phyloP scores from a whole-genome alignment of 495 filamentous ascomycete genomes.

The Tirmania nivea region DNA sequence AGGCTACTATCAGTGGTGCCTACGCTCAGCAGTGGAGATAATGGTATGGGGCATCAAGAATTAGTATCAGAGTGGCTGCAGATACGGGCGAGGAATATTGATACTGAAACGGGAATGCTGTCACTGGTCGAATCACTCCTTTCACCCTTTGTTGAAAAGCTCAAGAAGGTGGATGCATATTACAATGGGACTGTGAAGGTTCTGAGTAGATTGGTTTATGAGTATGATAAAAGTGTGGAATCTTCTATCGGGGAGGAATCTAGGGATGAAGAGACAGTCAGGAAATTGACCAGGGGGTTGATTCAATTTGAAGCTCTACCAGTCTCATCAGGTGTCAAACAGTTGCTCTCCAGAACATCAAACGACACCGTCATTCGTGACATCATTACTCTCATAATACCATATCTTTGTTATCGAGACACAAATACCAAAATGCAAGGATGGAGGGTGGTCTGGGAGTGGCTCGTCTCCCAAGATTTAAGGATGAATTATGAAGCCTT shows the following conservation, averaged over 20 bases:
- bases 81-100: constrained; percentile 41
- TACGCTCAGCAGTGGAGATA: not conserved
- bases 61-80: constrained; percentile 37
- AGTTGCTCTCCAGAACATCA: constrained; percentile 4
- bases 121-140: constrained; percentile 38
- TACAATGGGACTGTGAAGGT: constrained; percentile 8
- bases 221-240: constrained; percentile 3
- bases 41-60: not conserved
- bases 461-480: constrained; percentile 10
- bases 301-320: constrained; percentile 4
- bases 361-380: constrained; percentile 3
- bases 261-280: not conserved
- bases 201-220: constrained; percentile 14
- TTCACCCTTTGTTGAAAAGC: constrained; percentile 32
- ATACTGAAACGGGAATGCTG: constrained; percentile 42
- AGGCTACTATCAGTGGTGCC: constrained; percentile 5
- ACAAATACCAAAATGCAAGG: constrained; percentile 3
- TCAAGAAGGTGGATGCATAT: constrained; percentile 7
- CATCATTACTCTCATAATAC: constrained; percentile 8
- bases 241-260: not conserved
- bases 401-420: constrained; percentile 8
- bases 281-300: constrained; percentile 2
- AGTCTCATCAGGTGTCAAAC: constrained; percentile 1
- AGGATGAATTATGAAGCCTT: constrained; percentile 11
- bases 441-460: constrained; percentile 13